Evolutionary conservation across 768 basidiomycete species (phyloP), one percentile per base, ranked within the genome.

Genomic region (Termitomyces sp.): DNA sequence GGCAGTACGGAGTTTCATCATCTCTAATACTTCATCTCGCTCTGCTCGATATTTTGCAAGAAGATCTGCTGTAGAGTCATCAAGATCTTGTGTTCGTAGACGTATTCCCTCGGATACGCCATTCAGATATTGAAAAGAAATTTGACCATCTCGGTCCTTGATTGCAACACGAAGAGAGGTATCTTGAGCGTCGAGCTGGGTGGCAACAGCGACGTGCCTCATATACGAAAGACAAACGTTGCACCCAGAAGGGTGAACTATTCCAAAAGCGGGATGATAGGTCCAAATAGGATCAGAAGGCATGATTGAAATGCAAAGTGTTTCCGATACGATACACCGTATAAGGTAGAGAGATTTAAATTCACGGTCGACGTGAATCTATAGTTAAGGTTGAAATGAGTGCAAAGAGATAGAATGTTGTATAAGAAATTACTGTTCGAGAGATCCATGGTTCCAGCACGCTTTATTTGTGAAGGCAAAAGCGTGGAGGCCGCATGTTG

Each of bases 21-120:
- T 34, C 31, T 60, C 64, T 0, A 61, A 31, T 2, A 69, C 67
- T 31, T 70, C 67, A n/a, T 70, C 60, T 4, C 69, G 64, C 58
- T 73, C 66, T 4, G 62, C 56, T 5, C 63, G 68, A 54, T 66
- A 69, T 12, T 49, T 42, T 2, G 48, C 57, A 10, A 72, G 47
- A 6, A 59, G 46, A 10, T 67, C 66, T 4, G 61, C 57, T 9
- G 50, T 37, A 4, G 51, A 34, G 10, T 34, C 42, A 14, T 66
- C 55, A 7, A 58, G 34, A 20, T 70, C 38, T 8, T 60, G 49
- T 11, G 38, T 46, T 25, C 57, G 60, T 17, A 64, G 60, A 31
- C 49, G 47, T 11, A 62, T 59, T 8, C 70, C 70, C 25, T 60
- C 58, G n/a, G n/a, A 58, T 25, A 67, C 42, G 5, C 65, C 65